Conservation (phyloP, 441 rosid genomes). For the Oxalis stricta region DNA sequence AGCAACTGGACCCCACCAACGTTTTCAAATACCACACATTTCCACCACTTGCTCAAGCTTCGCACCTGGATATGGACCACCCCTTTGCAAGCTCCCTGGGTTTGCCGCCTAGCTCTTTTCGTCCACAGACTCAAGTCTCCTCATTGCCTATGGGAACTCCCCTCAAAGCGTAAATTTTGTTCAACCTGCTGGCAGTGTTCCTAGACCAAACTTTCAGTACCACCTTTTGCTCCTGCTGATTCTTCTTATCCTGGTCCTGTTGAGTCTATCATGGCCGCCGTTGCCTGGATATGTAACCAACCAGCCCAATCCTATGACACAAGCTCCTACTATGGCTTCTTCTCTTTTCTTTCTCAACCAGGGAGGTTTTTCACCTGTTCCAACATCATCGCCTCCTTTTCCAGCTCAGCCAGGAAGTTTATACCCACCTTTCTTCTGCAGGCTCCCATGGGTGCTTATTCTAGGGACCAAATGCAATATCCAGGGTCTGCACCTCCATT, state of each 20-base stretch:
- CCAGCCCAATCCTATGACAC: constrained; percentile 30
- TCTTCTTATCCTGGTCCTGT: constrained; percentile 32
- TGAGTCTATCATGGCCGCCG: constrained; percentile 28
- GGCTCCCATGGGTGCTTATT: constrained; percentile 25
- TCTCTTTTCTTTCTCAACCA: constrained; percentile 41
- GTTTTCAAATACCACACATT: constrained; percentile 39
- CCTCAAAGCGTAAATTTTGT: constrained; percentile 26
- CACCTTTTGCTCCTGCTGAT: constrained; percentile 27
- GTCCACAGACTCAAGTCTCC: constrained; percentile 36
- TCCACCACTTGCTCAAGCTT: constrained; percentile 35
- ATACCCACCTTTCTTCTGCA: constrained; percentile 25
- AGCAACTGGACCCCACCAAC: constrained; percentile 29
- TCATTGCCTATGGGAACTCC: constrained; percentile 58
- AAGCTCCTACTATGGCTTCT: constrained; percentile 33
- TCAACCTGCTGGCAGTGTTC: constrained; percentile 26
- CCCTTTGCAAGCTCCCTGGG: constrained; percentile 41
- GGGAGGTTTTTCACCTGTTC: constrained; percentile 34
- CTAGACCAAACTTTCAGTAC: constrained; percentile 47
- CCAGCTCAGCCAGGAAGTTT: constrained; percentile 46
- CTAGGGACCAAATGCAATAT: constrained; percentile 47
- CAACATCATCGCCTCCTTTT: constrained; percentile 35
- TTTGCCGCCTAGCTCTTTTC: constrained; percentile 31
- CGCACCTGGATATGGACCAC: constrained; percentile 25
- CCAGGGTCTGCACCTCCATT: constrained; percentile 49
- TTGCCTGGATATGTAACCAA: constrained; percentile 51